Evolutionary conservation across 2,329 filamentous ascomycete genomes (phyloP).

Genomic region (Clonostachys rosea): DNA sequence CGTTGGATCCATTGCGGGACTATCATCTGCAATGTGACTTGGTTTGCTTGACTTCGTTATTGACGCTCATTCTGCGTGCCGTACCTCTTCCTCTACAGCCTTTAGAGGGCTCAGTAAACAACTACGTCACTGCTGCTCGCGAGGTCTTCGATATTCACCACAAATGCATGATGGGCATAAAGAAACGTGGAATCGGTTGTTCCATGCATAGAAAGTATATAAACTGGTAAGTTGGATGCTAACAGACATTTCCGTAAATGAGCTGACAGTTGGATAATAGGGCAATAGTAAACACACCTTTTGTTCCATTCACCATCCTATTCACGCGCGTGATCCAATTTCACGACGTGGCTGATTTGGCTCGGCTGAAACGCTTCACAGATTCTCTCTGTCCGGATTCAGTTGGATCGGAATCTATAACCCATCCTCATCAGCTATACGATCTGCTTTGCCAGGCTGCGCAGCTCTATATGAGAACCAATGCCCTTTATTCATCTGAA

Average conservation of each 20-base stretch:
- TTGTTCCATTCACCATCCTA: constrained; percentile 29
- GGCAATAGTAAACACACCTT: constrained; percentile 25
- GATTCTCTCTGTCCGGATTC: constrained; percentile 16
- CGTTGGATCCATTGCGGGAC: constrained; percentile 13
- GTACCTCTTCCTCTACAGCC: constrained; percentile 1
- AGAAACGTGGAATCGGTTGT: constrained; percentile 12
- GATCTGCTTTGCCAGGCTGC: constrained; percentile 23
- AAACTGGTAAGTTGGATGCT: constrained; percentile 18
- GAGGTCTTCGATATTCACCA: constrained; percentile 24
- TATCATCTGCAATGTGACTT: constrained; percentile 24
- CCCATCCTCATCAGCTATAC: constrained; percentile 25
- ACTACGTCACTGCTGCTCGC: constrained; percentile 22
- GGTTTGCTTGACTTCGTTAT: constrained; percentile 24
- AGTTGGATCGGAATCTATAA: constrained; percentile 7
- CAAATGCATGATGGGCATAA: constrained; percentile 17
- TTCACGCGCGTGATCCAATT: constrained; percentile 20
- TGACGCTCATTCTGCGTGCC: constrained; percentile 24
- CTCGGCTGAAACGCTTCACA: constrained; percentile 19
- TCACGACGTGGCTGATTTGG: not conserved
- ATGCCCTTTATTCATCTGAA: not conserved
- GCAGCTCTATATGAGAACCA: constrained; percentile 13
- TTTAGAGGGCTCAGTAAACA: constrained; percentile 4
- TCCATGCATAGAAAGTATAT: constrained; percentile 25
- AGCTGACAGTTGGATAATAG: constrained; percentile 9
- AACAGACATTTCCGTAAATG: not conserved